phyloP scores from a whole-genome alignment of 2,329 filamentous ascomycete species.

The Aureobasidium mangrovei region DNA sequence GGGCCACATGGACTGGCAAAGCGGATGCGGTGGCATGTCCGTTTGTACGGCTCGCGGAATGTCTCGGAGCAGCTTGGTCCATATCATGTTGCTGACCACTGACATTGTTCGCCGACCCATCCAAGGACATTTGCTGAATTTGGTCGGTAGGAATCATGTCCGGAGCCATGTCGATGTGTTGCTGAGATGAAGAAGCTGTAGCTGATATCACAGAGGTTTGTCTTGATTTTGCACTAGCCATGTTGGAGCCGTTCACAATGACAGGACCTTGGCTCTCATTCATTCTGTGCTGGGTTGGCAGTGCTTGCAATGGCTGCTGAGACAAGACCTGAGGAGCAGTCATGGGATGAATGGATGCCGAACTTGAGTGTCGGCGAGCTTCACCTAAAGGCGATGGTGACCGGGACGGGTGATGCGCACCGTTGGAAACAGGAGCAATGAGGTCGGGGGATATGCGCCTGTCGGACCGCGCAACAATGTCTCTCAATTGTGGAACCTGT shows the following conservation, averaged over 20 bases:
- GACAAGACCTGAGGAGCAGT: constrained; percentile 8
- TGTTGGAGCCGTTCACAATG: constrained; percentile 34
- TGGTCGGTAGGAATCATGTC: constrained; percentile 10
- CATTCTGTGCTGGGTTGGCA: neutral
- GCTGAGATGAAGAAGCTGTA: neutral
- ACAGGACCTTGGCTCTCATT: constrained; percentile 27
- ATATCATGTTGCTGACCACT: constrained; percentile 4
- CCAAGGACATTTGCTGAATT: constrained; percentile 12
- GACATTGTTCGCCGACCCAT: neutral
- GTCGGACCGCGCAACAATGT: constrained; percentile 29
- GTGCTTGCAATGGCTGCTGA: constrained; percentile 6
- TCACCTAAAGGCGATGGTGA: constrained; percentile 42
- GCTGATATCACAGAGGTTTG: constrained; percentile 2
- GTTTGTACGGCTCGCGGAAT: neutral
- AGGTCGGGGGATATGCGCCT: constrained; percentile 37
- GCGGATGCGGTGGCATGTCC: neutral
- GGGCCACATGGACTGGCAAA: constrained; percentile 1
- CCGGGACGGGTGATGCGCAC: constrained; percentile 30
- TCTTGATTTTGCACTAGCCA: constrained; percentile 2
- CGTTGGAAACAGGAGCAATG: constrained; percentile 25
- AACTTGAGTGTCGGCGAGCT: constrained; percentile 31
- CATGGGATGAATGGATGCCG: constrained; percentile 19
- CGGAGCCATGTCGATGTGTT: neutral
- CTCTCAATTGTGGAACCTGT: constrained; percentile 27
- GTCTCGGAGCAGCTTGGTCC: neutral